Evolutionary conservation across 2,329 filamentous ascomycete species (phyloP), one percentile per base, ranked within the genome.

Genomic region (Fusarium protoensiforme): DNA sequence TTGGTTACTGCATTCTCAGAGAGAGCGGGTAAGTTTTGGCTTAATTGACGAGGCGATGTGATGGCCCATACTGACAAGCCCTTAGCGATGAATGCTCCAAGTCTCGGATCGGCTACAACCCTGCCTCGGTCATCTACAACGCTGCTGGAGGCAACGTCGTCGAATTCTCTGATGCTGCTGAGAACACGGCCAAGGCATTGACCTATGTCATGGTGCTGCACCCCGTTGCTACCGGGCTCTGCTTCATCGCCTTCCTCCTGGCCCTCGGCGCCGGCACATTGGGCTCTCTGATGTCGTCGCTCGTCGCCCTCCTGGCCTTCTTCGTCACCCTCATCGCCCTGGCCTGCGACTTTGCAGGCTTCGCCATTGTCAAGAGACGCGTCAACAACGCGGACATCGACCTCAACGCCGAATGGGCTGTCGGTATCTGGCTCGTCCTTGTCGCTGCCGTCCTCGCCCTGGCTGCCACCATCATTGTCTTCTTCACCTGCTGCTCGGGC

Each of bases 131-230:
- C 69, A 81, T 91, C 74, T 56, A 76, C 65, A 53, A 67, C 16
- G 71, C 83, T 22, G 82, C 85, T 67, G 75, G 67, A 13, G 69
- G 83, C 24, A 82, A 85, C 64, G 75, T 77, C 62, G 81, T 80
- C 54, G 65, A 80, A 39, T 86, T 87, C 79, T 84, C 84, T 69
- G 74, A 80, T 57, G 82, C 84, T 65, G 81, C 85, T 22, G 80
- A 81, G 65, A 80, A 83, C 69, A 86, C 87, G 38, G 80, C 85
- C 66, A 84, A 85, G 71, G 82, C 80, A 31, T 83, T 92, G 43
- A 91, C 90, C 46, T 83, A 84, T 71, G 87, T 88, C 70, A 89
- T 92, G 88, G 81, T 92, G 61, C 85, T 92, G 67, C 90, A 92
- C 82, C 89, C 90, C 31, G 82, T 92, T 75, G 88, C 85, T n/a